phyloP scores from a whole-genome alignment of 139 green algal genomes.

The Trebouxia sp. region DNA sequence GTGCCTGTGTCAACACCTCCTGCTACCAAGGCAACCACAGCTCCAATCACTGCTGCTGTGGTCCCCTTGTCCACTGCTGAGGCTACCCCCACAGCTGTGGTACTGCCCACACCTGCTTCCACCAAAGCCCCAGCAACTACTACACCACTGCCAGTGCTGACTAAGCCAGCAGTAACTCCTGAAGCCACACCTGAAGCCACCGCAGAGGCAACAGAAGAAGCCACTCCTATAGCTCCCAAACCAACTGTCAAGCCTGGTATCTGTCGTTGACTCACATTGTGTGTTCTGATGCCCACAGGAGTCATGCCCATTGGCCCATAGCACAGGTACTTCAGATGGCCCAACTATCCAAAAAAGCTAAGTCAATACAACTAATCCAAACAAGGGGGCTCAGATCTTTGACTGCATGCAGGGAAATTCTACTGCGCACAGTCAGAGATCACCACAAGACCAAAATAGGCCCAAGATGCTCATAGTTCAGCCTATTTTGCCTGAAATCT shows the following conservation, averaged over 20 bases:
- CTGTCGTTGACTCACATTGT: not conserved
- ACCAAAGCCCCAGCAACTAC: too few species aligned
- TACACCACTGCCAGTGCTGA: not conserved
- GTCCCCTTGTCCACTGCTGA: not conserved
- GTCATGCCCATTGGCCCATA: not conserved
- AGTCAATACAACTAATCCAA: too few species aligned
- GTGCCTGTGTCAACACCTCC: not conserved
- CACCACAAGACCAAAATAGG: too few species aligned
- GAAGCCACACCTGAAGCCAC: constrained; percentile 1
- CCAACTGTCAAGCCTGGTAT: not conserved
- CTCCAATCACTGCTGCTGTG: not conserved
- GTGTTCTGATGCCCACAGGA: not conserved
- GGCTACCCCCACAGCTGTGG: not conserved
- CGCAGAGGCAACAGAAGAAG: not conserved
- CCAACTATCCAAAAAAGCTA: too few species aligned
- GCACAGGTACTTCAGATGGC: too few species aligned
- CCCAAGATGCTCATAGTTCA: too few species aligned
- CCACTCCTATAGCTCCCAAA: not conserved
- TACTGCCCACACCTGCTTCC: not conserved
- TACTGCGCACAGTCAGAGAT: too few species aligned
- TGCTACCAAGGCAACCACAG: not conserved
- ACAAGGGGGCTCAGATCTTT: too few species aligned
- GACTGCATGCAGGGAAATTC: too few species aligned
- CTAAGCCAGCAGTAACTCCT: not conserved
- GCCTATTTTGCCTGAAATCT: too few species aligned